Evolutionary conservation across 2,329 filamentous ascomycete species (phyloP).

Genomic region (Graphilbum fragrans): DNA sequence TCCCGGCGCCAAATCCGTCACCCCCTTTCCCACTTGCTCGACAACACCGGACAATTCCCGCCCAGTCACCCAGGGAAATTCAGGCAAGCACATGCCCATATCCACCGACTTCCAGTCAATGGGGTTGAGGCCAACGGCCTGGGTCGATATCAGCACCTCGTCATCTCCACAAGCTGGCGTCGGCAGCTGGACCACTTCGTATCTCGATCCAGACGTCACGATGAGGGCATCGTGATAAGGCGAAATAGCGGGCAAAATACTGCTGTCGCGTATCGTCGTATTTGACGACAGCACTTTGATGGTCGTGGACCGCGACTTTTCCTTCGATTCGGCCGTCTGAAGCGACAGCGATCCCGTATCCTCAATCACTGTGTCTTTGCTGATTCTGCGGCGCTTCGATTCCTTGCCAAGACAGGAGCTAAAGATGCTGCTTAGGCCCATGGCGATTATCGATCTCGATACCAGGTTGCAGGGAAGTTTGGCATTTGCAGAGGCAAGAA

Average conservation of each 20-base stretch:
- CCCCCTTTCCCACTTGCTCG: conserved; percentile 6
- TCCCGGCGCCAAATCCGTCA: conserved; percentile 15
- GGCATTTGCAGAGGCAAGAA: too few relatives aligned
- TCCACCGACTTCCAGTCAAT: conserved; percentile 28
- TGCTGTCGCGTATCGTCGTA: background rate
- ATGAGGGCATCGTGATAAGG: conserved; percentile 1
- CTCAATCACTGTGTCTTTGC: too few relatives aligned
- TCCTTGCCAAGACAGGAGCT: too few relatives aligned
- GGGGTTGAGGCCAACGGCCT: conserved; percentile 24
- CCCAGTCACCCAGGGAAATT: conserved; percentile 9
- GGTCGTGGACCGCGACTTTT: background rate
- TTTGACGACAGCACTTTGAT: background rate
- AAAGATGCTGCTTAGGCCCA: too few relatives aligned
- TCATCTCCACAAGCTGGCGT: background rate
- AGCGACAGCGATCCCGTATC: too few relatives aligned
- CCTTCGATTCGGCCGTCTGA: too few relatives aligned
- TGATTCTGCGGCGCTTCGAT: too few relatives aligned
- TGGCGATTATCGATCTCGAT: too few relatives aligned
- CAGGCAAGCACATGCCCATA: conserved; percentile 27
- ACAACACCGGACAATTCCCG: conserved; percentile 11
- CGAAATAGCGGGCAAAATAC: background rate
- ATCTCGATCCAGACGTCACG: background rate
- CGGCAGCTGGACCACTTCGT: background rate
- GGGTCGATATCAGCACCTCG: conserved; percentile 21
- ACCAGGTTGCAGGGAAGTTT: too few relatives aligned